Conservation (phyloP, 139 green algal genomes). For the Chloropicon primus region DNA sequence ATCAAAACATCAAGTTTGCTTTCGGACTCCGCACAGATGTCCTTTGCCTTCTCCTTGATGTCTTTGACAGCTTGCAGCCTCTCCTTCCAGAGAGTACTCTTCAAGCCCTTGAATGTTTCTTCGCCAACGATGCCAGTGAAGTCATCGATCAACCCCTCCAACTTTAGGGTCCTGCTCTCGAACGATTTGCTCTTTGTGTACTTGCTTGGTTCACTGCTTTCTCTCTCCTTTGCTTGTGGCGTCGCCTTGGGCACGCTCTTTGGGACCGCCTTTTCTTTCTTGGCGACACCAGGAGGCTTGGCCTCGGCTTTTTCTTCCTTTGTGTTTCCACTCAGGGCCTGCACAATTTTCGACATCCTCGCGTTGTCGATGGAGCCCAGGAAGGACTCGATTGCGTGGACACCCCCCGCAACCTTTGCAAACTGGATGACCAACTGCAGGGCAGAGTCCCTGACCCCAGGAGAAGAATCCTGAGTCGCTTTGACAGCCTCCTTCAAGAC, state of each 20-base stretch:
- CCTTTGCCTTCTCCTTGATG: constrained; percentile 29
- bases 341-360: background rate
- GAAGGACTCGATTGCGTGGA: background rate
- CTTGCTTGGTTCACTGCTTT: too few relatives aligned
- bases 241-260: background rate
- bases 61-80: constrained; percentile 62
- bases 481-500: background rate
- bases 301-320: background rate
- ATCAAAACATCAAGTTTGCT: constrained; percentile 30
- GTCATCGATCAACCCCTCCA: background rate
- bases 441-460: background rate
- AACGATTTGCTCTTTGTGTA: too few relatives aligned
- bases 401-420: background rate
- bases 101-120: constrained; percentile 33
- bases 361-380: background rate
- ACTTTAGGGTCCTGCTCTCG: background rate
- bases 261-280: background rate
- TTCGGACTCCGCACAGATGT: constrained; percentile 14
- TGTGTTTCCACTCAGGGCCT: background rate
- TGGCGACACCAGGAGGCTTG: too few relatives aligned
- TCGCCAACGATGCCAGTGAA: constrained; percentile 1
- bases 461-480: background rate
- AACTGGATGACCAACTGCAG: background rate
- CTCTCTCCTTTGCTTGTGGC: too few relatives aligned
- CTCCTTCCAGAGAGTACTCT: constrained; percentile 70